Evolutionary conservation across 2,329 filamentous ascomycete genomes (phyloP), one percentile per base, ranked within the genome.

Genomic region (Blastomyces emzantsi): DNA sequence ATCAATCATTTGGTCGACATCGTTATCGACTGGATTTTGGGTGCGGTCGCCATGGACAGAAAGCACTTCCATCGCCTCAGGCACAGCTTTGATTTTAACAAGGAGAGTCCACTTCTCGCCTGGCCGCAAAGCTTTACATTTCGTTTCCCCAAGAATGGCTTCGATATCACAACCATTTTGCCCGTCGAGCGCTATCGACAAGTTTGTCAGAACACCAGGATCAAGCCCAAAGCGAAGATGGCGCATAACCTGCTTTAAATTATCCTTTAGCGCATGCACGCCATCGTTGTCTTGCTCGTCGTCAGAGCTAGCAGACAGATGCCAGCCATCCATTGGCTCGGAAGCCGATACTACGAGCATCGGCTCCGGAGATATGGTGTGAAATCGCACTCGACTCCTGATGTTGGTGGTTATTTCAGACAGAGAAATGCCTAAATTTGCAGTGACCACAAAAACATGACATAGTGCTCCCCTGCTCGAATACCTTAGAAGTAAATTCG

Each of bases 401-500:
- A 69, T 66, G 36, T 61, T 63, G 45, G 69, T 66, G 2, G 58
- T 13, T 43, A 60, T 47, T n/a, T 70, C 64, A 8, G 64, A 63
- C 11, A 73, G 61, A 17, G 66, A 64, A 8, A 65, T 64, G 45
- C 63, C 66, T 6, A 67, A 62, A 11, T 66, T 66, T 3, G 69
- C 63, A 33, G 74, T 74, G 33, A 76, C 55, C 13, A 75, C 65
- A 60, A 76, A 73, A 41, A 75, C 61, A 66, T 76, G 74, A 25
- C 73, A 70, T 51, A 71, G 70, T 1, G 72, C 70, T 22, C 66
- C 60, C 41, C 69, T 67, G 19, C 68, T 64, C n/a, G 66, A 67
- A 19, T 63, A 60, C 13, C 64, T 59, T 19, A 68, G 47, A n/a
- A 76, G 70, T 6, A 72, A 64, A 30, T 63, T 63, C 15, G 69